Evolutionary conservation across 176 grass and related monocot species (phyloP).

Genomic region (Avena atlantica): DNA sequence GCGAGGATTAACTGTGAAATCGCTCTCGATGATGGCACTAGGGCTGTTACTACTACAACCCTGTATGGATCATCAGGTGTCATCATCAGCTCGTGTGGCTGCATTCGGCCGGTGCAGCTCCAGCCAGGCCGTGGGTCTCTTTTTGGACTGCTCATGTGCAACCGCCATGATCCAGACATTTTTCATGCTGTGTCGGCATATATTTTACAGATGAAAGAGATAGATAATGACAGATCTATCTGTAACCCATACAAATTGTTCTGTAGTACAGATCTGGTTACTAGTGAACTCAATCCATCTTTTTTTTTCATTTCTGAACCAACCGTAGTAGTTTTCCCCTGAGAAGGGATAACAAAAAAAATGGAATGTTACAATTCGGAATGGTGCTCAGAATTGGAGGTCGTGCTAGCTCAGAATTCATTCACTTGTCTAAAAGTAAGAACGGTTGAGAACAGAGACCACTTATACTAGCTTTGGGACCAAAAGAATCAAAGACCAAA

Average conservation of each 20-base stretch:
- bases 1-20: slow-evolving; percentile 21
- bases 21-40: slow-evolving; percentile 5
- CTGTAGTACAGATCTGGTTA: slow-evolving; percentile 17
- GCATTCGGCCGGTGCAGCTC: slow-evolving; percentile 40
- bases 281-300: not conserved
- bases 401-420: too few relatives aligned
- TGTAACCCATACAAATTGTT: slow-evolving; percentile 17
- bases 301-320: not conserved
- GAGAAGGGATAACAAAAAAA: too few relatives aligned
- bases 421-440: too few relatives aligned
- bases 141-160: slow-evolving; percentile 14
- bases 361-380: too few relatives aligned
- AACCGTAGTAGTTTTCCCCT: not conserved
- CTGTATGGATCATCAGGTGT: slow-evolving; percentile 20
- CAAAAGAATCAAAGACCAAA: too few relatives aligned
- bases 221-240: slow-evolving; percentile 16
- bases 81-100: slow-evolving; percentile 11
- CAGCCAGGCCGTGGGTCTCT: slow-evolving; percentile 25
- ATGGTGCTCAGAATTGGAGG: too few relatives aligned
- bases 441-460: too few relatives aligned
- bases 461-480: too few relatives aligned
- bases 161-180: slow-evolving; percentile 13
- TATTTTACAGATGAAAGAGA: not conserved
- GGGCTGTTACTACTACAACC: slow-evolving; percentile 9
- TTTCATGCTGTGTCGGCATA: not conserved